Evolutionary conservation across 2,329 filamentous ascomycete genomes (phyloP), one percentile per base, ranked within the genome.

Genomic region (Pseudogymnoascus sp.): DNA sequence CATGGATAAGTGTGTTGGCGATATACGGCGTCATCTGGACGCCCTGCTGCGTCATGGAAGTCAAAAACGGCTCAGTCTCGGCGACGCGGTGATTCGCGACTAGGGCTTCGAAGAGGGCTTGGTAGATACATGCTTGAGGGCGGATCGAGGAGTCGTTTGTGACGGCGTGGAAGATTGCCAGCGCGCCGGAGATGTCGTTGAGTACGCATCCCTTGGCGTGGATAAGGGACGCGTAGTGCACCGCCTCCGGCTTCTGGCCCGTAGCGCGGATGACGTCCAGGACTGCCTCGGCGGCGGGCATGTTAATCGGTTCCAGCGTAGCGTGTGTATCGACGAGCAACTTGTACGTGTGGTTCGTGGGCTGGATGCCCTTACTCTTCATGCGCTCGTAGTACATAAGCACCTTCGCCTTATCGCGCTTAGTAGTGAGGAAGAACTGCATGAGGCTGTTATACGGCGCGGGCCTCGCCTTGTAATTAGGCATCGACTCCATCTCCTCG

Each of bases 361-460:
- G 93, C 64, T 89, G 80, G 72, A 99, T 99, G 62, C 87, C 86
- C 78, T 88, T 90, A 21, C 85, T 82, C 73, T 88, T 86, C 94
- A 99, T 97, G 65, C 93, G 90, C 75, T 96, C 88, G 73, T 96
- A 97, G 81, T 97, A 99, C 33, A 87, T 82, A 25, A 99, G 82
- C 4, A 97, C 93, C 84, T 97, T 97, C 74, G 82, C 79, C 77
- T 94, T 93, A 75, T 99, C 93, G 60, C 92, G 90, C 84, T 97
- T 97, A 61, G 93, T 97, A 62, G 90, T 96, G 68, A 97, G 81
- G 84, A 97, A 99, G 79, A 96, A 97, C 74, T 99, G 94, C 86
- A 99, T 99, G 87, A 99, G 89, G 76, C 91, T 96, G 80, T 99
- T 97, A 82, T 99, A 99, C 0, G 94, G 94, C 25, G 94, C 94